These are phyloP conservation scores for Buxus sempervirens DNA, from an alignment of 164 flowering plant genomes.

Conservation along the genomic window DNA sequence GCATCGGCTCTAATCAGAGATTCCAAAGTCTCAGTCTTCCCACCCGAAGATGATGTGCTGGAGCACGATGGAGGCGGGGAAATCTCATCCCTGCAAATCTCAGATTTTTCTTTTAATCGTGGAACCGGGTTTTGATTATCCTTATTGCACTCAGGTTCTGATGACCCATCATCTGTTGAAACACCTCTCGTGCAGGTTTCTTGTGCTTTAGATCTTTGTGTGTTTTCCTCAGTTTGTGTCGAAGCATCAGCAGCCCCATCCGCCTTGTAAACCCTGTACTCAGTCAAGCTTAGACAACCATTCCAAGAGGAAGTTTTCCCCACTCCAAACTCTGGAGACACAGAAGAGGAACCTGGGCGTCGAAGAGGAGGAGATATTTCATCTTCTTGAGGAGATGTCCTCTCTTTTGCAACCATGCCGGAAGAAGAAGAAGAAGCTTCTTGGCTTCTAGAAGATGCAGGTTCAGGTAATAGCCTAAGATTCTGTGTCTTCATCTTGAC, in stretches of 20 bases:
- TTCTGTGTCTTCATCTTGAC: constrained; percentile 36
- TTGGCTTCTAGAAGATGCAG: constrained; percentile 51
- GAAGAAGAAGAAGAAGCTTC: constrained; percentile 74
- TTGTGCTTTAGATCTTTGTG: constrained; percentile 22
- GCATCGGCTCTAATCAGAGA: constrained; percentile 84
- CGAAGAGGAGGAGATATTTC: constrained; percentile 53
- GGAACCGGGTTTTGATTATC: constrained; percentile 23
- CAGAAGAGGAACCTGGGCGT: constrained; percentile 43
- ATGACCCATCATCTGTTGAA: constrained; percentile 67
- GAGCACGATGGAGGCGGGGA: constrained; percentile 67
- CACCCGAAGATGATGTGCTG: constrained; percentile 70
- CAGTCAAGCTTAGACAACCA: constrained; percentile 57
- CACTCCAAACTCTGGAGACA: constrained; percentile 51
- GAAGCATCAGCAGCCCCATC: constrained; percentile 74
- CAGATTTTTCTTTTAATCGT: constrained; percentile 37
- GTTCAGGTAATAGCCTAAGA: constrained; percentile 54
- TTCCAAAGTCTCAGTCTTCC: constrained; percentile 83
- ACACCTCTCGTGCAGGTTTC: constrained; percentile 85
- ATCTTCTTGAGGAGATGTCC: constrained; percentile 58
- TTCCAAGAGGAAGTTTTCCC: constrained; percentile 47
- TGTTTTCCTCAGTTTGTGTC: constrained; percentile 77
- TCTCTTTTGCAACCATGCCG: constrained; percentile 52
- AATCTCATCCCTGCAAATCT: constrained; percentile 33
- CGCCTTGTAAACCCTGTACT: constrained; percentile 58
- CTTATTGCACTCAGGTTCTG: constrained; percentile 33